phyloP scores from a whole-genome alignment of 345 rosid genomes.

The Orychophragmus violaceus region DNA sequence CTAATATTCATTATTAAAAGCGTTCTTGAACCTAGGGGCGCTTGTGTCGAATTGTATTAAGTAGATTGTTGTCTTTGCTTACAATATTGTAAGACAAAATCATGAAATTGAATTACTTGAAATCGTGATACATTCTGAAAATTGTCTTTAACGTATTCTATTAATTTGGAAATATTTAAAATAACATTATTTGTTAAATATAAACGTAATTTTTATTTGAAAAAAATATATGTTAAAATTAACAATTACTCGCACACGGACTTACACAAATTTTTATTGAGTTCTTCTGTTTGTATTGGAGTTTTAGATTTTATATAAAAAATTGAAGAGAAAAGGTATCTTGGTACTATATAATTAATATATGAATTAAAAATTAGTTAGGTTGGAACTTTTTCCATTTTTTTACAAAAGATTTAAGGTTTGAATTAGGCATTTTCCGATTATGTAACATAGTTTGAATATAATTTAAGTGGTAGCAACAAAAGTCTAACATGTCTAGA shows the following conservation, averaged over 20 bases:
- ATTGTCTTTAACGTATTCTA: too few species aligned
- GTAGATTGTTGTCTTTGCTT: background rate
- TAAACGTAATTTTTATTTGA: background rate
- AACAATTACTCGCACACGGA: background rate
- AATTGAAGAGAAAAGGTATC: too few species aligned
- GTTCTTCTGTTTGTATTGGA: background rate
- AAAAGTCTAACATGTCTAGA: too few species aligned
- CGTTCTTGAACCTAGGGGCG: constrained; percentile 9
- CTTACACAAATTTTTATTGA: background rate
- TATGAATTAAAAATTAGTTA: too few species aligned
- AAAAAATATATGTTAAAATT: background rate
- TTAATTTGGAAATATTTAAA: background rate
- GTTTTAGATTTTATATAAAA: too few species aligned
- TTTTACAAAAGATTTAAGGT: too few species aligned
- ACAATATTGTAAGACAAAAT: background rate
- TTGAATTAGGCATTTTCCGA: too few species aligned
- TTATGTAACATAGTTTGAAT: too few species aligned
- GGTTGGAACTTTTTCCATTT: too few species aligned
- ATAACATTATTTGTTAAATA: background rate
- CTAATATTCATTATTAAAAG: background rate
- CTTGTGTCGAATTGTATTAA: background rate
- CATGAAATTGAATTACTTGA: background rate
- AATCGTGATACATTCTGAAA: background rate
- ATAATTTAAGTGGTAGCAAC: too few species aligned
- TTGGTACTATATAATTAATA: too few species aligned